These are phyloP conservation scores for Climacium dendroides DNA, from an alignment of 225 moss, liverwort and hornwort species.

Conservation along the genomic window DNA sequence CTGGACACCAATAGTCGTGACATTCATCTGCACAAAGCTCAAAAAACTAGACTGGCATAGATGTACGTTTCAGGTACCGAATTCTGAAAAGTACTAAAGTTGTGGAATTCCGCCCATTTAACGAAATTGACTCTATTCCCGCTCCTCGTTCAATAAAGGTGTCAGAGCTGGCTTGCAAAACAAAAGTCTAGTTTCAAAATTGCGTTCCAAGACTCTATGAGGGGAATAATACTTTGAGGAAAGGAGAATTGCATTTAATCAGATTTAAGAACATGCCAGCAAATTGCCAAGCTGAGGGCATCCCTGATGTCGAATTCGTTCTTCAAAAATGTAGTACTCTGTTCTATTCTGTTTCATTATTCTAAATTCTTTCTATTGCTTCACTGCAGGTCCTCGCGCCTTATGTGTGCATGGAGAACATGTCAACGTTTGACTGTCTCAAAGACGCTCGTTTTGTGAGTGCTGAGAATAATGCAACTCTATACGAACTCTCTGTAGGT, in stretches of 20 bases:
- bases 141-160: background rate
- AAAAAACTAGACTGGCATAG: background rate
- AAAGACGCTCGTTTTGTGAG: constrained; percentile 25
- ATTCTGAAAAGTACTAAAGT: too few relatives aligned
- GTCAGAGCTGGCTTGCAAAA: background rate
- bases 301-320: background rate
- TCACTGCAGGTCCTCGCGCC: constrained; percentile 23
- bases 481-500: constrained; percentile 24
- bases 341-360: background rate
- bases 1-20: background rate
- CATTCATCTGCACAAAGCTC: background rate
- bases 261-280: background rate
- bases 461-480: constrained; percentile 9
- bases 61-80: background rate
- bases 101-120: too few relatives aligned
- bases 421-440: constrained; percentile 19
- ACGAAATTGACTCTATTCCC: background rate
- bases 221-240: background rate
- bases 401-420: constrained; percentile 42
- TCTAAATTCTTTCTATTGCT: background rate
- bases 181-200: too few relatives aligned
- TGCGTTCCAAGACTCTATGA: background rate
- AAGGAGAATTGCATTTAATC: background rate
- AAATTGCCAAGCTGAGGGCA: background rate
- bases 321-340: background rate